Evolutionary conservation across 2,329 filamentous ascomycete genomes (phyloP), one percentile per base, ranked within the genome.

Genomic region (Colletotrichum sp.): DNA sequence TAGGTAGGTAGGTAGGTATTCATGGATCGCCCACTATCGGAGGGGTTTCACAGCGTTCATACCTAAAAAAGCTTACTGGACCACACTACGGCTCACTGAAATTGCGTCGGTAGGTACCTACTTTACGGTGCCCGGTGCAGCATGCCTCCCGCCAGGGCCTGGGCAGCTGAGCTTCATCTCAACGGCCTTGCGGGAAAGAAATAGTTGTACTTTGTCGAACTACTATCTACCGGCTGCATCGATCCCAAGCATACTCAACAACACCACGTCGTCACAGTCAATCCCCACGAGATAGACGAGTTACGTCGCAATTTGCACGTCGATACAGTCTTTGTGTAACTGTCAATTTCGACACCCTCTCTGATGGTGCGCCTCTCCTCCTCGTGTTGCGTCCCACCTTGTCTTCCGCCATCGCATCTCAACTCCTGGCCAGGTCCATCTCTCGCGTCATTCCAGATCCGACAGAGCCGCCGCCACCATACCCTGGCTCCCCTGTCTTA

Each of bases 381-480:
- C 21, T 24, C n/a, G 48, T 32, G 36, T 36, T 52, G 55, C 32
- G 28, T 15, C 5, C 52, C 55, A 48, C 48, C 26, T 26, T 16
- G 6, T 36, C 34, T 48, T 63, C 61, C 59, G 71, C 71, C 73
- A 69, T 76, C 74, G 70, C 65, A 76, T 69, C 32, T 76, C 74
- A 75, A 48, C 64, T 75, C 60, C 69, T 34, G 57, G 32, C 21
- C 68, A 72, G 68, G 68, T 30, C 43, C 32, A 55, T 64, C 26
- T 52, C 55, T 68, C 70, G 70, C 64, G 64, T 73, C 70, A 73
- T 66, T 57, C 59, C 74, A 71, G 74, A 76, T 76, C 74, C 70
- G 74, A 76, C n/a, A 74, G 74, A 74, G 74, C 74, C 74, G 73
- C 73, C 48, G 64, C 70, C n/a, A 24, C 59, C 57, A 52, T 68